Conservation (phyloP, 768 basidiomycete species). For the Leccinum boreale region DNA sequence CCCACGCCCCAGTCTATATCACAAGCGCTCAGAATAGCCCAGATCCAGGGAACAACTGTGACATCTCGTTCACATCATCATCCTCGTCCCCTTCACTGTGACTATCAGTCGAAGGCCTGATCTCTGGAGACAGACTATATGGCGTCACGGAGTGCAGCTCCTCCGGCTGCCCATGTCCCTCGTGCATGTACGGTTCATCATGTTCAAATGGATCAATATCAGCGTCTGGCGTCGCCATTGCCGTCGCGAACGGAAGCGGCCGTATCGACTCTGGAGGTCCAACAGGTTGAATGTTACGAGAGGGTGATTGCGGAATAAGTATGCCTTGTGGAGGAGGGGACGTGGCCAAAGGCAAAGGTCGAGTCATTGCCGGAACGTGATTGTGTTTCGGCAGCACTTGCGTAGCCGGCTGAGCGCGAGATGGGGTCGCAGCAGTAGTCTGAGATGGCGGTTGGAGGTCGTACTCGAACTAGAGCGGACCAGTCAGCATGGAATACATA, state of each 20-base stretch:
- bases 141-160: constrained; percentile 20
- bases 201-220: constrained; percentile 35
- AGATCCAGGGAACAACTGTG: constrained; percentile 42
- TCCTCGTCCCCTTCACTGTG: constrained; percentile 23
- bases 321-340: constrained; percentile 13
- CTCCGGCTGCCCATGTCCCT: constrained; percentile 15
- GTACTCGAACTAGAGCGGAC: constrained; percentile 38
- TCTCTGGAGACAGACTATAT: constrained; percentile 27
- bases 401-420: constrained; percentile 6
- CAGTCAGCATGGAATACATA: constrained; percentile 2
- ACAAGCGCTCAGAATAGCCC: constrained; percentile 34
- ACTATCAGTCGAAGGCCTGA: not conserved
- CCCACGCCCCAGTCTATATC: not conserved
- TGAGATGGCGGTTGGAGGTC: constrained; percentile 27
- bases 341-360: constrained; percentile 3
- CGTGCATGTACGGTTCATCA: constrained; percentile 22
- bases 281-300: constrained; percentile 1
- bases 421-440: constrained; percentile 13
- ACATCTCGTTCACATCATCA: constrained; percentile 30
- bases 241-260: constrained; percentile 12
- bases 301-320: constrained; percentile 10
- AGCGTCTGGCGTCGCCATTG: constrained; percentile 21
- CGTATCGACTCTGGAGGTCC: constrained; percentile 13
- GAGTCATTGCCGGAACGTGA: constrained; percentile 6
- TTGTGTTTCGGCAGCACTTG: constrained; percentile 11